Percentiles rank a stretch among this genome's conserved stretches.
These are phyloP conservation scores for Lachancea waltii DNA, from an alignment of 805 yeast species.

Conservation along the genomic window DNA sequence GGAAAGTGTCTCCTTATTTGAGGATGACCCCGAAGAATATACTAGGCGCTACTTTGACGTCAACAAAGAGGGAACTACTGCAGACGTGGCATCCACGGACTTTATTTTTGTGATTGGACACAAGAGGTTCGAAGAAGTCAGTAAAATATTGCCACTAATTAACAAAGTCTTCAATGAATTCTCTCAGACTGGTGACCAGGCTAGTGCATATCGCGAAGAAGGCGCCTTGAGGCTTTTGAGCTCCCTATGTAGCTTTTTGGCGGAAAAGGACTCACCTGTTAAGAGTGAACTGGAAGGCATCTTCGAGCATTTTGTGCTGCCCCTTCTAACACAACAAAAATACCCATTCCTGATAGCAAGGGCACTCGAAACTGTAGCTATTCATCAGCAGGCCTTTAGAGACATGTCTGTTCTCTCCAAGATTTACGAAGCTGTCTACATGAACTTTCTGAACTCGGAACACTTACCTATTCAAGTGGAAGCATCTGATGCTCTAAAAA, in stretches of 20 bases:
- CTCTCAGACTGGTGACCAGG: slow-evolving; percentile 31
- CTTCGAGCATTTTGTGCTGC: slow-evolving; percentile 53
- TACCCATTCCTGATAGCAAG: slow-evolving; percentile 66
- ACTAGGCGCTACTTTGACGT: slow-evolving; percentile 65
- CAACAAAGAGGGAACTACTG: slow-evolving; percentile 55
- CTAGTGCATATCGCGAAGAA: slow-evolving; percentile 60
- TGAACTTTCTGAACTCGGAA: slow-evolving; percentile 38
- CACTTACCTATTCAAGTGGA: slow-evolving; percentile 72
- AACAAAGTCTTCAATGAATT: slow-evolving; percentile 41
- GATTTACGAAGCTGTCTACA: slow-evolving; percentile 37
- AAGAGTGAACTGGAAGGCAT: slow-evolving; percentile 57
- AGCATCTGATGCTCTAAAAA: slow-evolving; percentile 82
- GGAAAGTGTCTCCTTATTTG: slow-evolving; percentile 62
- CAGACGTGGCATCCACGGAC: slow-evolving; percentile 76
- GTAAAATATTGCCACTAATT: slow-evolving; percentile 49
- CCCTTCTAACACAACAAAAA: slow-evolving; percentile 49
- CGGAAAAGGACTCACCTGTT: slow-evolving; percentile 38
- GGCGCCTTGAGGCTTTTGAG: slow-evolving; percentile 78
- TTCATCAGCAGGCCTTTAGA: slow-evolving; percentile 30
- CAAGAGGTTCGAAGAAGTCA: slow-evolving; percentile 50
- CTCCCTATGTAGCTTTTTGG: slow-evolving; percentile 43
- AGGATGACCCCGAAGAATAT: slow-evolving; percentile 78
- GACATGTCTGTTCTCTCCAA: slow-evolving; percentile 37
- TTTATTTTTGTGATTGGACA: slow-evolving; percentile 57
- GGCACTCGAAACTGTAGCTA: slow-evolving; percentile 52